phyloP scores from a whole-genome alignment of 768 basidiomycete genomes.

The Leccinellum luteum region DNA sequence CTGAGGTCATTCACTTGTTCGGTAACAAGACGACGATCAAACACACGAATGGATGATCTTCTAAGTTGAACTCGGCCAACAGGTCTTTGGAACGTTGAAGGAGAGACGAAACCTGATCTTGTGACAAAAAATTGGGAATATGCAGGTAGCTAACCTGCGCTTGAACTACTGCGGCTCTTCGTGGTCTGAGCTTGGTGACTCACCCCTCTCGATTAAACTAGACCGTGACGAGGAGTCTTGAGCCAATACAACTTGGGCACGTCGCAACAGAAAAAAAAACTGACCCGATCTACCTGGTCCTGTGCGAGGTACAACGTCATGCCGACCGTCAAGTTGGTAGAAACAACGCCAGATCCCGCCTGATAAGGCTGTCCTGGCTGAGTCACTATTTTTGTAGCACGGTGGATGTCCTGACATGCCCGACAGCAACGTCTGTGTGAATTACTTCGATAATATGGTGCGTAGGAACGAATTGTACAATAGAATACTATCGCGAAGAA shows the following conservation, averaged over 20 bases:
- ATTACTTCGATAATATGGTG: slow-evolving; percentile 5
- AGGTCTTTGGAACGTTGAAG: slow-evolving; percentile 70
- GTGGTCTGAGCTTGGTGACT: slow-evolving; percentile 13
- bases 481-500: slow-evolving; percentile 12
- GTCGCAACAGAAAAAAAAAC: slow-evolving; percentile 6
- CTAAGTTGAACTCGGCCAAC: slow-evolving; percentile 72
- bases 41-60: slow-evolving; percentile 77
- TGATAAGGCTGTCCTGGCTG: neutral
- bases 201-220: slow-evolving; percentile 64
- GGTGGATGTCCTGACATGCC: too few species aligned
- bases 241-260: neutral
- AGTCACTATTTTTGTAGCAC: neutral
- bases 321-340: neutral
- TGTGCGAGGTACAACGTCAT: slow-evolving; percentile 47
- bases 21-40: neutral
- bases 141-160: slow-evolving; percentile 65
- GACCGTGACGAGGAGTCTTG: neutral
- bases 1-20: neutral
- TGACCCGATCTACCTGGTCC: slow-evolving; percentile 57
- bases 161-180: neutral
- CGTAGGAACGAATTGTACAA: slow-evolving; percentile 3
- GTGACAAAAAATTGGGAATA: slow-evolving; percentile 66
- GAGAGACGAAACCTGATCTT: slow-evolving; percentile 58
- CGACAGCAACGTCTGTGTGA: neutral
- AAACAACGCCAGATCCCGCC: neutral